phyloP scores from a whole-genome alignment of 768 basidiomycete genomes.

The Piloderma croceum region DNA sequence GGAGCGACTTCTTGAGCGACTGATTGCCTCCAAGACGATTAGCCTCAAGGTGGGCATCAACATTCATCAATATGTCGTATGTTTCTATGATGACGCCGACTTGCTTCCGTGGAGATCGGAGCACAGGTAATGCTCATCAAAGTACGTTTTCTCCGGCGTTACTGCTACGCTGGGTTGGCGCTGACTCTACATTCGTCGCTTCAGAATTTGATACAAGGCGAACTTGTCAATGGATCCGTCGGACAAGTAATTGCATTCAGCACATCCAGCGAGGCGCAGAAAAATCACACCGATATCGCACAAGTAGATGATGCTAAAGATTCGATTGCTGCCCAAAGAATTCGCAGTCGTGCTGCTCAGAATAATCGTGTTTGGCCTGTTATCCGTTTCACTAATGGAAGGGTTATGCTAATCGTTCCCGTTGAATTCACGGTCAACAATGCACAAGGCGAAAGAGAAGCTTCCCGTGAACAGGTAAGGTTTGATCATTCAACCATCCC shows the following conservation, averaged over 20 bases:
- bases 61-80: constrained; percentile 3
- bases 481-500: background rate
- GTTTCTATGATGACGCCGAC: background rate
- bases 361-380: constrained; percentile 48
- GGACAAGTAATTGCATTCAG: constrained; percentile 49
- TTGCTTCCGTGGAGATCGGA: constrained; percentile 41
- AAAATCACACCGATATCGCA: constrained; percentile 32
- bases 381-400: constrained; percentile 50
- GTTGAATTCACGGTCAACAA: constrained; percentile 61
- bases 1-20: constrained; percentile 46
- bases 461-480: constrained; percentile 51
- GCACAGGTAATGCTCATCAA: constrained; percentile 87
- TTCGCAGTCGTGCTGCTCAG: background rate
- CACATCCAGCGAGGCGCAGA: constrained; percentile 38
- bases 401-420: constrained; percentile 44
- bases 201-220: constrained; percentile 65
- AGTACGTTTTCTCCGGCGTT: constrained; percentile 27
- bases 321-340: background rate
- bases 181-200: constrained; percentile 1
- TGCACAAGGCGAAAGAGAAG: constrained; percentile 53
- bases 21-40: constrained; percentile 48
- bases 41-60: constrained; percentile 41
- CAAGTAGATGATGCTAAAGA: constrained; percentile 16
- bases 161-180: background rate
- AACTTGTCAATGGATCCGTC: constrained; percentile 65